Percentiles rank a stretch among this genome's conserved stretches.
Conservation (phyloP, 1,284 basidiomycete species). For the Boletus holoroseus region DNA sequence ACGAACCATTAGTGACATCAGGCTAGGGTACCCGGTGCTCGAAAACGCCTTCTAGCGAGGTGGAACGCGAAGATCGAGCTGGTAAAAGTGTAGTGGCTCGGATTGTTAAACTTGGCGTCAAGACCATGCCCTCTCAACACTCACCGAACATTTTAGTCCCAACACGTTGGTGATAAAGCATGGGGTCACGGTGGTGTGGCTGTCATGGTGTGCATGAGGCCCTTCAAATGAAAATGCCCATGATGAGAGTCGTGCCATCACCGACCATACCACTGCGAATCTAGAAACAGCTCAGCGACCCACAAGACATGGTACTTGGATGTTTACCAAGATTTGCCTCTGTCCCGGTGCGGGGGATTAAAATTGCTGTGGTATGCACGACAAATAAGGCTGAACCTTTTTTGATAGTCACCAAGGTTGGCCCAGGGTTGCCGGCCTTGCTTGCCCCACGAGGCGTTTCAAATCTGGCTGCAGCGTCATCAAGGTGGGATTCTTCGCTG, state of each 20-base stretch:
- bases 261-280: background rate
- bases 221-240: no score
- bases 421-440: conserved; percentile 10
- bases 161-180: conserved; percentile 16
- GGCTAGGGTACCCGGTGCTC: background rate
- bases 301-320: background rate
- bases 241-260: background rate
- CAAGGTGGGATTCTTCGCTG: background rate
- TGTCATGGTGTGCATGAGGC: background rate
- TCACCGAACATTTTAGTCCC: background rate
- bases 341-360: background rate
- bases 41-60: background rate
- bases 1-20: conserved; percentile 19
- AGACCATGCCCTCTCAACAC: conserved; percentile 1
- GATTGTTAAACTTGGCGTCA: background rate
- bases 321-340: background rate
- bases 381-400: background rate
- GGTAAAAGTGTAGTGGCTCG: background rate
- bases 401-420: background rate
- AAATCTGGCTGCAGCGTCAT: background rate
- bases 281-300: background rate
- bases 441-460: conserved; percentile 20
- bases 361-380: background rate
- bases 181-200: conserved; percentile 2
- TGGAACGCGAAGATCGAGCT: background rate